phyloP scores from a whole-genome alignment of 257 asterid genomes.

The Nicotiana attenuata region DNA sequence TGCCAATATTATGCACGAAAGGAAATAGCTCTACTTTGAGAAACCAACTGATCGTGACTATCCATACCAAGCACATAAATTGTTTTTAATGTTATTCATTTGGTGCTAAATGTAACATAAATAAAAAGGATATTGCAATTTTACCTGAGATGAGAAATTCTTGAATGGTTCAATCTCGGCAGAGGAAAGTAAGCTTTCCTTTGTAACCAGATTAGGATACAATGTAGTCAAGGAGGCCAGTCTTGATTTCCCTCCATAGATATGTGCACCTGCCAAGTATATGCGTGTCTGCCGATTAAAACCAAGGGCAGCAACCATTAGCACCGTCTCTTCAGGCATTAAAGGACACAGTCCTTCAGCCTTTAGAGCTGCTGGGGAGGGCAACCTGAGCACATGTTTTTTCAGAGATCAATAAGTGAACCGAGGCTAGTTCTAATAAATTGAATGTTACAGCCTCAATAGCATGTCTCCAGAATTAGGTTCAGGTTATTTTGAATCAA shows the following conservation, averaged over 20 bases:
- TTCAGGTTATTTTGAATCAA: not conserved
- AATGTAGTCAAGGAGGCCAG: slow-evolving; percentile 79
- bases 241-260: slow-evolving; percentile 87
- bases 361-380: slow-evolving; percentile 55
- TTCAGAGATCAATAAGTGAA: not conserved
- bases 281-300: slow-evolving; percentile 77
- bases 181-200: slow-evolving; percentile 82
- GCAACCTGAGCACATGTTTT: slow-evolving; percentile 45
- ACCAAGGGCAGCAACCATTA: slow-evolving; percentile 96
- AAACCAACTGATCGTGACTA: not conserved
- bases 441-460: not conserved
- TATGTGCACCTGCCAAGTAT: slow-evolving; percentile 91
- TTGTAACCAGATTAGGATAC: slow-evolving; percentile 86
- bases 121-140: not conserved
- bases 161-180: slow-evolving; percentile 69
- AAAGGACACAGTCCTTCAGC: slow-evolving; percentile 92
- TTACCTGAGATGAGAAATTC: slow-evolving; percentile 93
- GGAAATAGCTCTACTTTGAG: not conserved
- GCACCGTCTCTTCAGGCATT: slow-evolving; percentile 99
- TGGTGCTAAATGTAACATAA: not conserved
- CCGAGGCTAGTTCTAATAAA: not conserved
- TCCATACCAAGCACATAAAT: not conserved
- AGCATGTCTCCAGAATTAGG: not conserved
- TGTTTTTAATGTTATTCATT: not conserved
- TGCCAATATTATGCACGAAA: not conserved